Evolutionary conservation across 371 early-diverging fungal species (phyloP).

Genomic region (Syncephalis fuscata): DNA sequence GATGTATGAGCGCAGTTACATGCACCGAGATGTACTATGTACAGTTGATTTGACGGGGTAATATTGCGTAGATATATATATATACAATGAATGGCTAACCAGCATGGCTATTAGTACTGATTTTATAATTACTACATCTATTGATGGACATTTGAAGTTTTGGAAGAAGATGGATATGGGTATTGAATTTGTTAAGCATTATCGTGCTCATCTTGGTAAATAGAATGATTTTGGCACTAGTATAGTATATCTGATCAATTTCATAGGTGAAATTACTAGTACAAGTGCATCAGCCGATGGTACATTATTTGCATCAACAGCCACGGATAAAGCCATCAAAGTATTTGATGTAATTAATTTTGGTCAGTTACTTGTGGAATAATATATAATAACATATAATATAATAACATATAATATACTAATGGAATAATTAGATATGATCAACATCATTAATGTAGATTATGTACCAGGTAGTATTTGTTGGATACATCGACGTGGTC

Average conservation of each 20-base stretch:
- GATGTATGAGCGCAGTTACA: constrained; percentile 84
- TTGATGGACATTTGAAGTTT: constrained; percentile 94
- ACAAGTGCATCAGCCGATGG: constrained; percentile 61
- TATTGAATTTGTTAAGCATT: constrained; percentile 95
- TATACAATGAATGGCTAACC: constrained; percentile 1
- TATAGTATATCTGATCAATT: no score
- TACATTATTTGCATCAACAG: constrained; percentile 61
- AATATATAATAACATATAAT: background rate
- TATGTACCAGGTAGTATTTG: constrained; percentile 62
- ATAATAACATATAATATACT: background rate
- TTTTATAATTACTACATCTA: constrained; percentile 83
- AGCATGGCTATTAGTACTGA: constrained; percentile 38
- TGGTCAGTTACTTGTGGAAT: no score
- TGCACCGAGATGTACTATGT: constrained; percentile 85
- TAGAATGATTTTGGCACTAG: no score
- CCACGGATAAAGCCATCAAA: constrained; percentile 71
- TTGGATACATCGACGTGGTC: constrained; percentile 74
- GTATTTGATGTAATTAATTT: constrained; percentile 91
- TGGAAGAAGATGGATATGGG: constrained; percentile 92
- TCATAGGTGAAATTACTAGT: constrained; percentile 28
- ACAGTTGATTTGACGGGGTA: constrained; percentile 57
- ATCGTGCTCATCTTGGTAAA: constrained; percentile 63
- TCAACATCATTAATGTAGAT: constrained; percentile 72
- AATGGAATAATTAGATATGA: constrained; percentile 63
- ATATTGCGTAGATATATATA: no score